phyloP scores from a whole-genome alignment of 1,284 basidiomycete genomes.

The Cryptococcus sp. region DNA sequence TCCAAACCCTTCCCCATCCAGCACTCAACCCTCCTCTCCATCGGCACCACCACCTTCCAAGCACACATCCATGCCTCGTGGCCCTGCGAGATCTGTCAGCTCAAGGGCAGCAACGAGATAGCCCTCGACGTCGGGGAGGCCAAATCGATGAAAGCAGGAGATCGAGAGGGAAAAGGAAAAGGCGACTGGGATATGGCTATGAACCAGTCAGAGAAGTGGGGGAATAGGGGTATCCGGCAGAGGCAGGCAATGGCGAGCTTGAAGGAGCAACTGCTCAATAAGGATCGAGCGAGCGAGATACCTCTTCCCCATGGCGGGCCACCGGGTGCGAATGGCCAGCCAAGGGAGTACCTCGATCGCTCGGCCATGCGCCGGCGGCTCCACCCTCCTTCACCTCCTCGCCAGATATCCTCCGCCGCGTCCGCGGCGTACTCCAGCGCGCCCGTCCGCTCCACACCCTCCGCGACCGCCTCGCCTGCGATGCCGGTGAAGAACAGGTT shows the following conservation, averaged over 20 bases:
- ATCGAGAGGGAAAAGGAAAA: not conserved
- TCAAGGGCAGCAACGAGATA: slow-evolving; percentile 32
- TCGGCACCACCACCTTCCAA: slow-evolving; percentile 41
- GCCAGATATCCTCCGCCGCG: not conserved
- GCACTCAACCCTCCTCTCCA: slow-evolving; percentile 33
- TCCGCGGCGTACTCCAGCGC: not conserved
- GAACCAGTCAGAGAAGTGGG: slow-evolving; percentile 24
- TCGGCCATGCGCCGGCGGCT: slow-evolving; percentile 40
- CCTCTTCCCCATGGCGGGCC: not conserved
- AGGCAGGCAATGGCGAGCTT: slow-evolving; percentile 36
- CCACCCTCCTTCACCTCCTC: slow-evolving; percentile 25
- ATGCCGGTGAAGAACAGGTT: slow-evolving; percentile 11
- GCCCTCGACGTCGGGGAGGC: slow-evolving; percentile 30
- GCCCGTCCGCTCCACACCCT: not conserved
- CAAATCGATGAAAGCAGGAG: not conserved
- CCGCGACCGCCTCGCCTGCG: not conserved
- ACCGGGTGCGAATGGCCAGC: not conserved
- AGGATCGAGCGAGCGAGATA: slow-evolving; percentile 1
- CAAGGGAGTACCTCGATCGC: slow-evolving; percentile 32
- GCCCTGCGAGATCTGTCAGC: slow-evolving; percentile 44
- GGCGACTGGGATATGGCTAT: slow-evolving; percentile 13
- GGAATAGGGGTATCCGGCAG: slow-evolving; percentile 26
- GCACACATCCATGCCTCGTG: slow-evolving; percentile 44
- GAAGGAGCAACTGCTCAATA: slow-evolving; percentile 32
- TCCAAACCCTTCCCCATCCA: slow-evolving; percentile 31